Evolutionary conservation across 306 rosid species (phyloP).

Genomic region (Gastrolobium villosum): DNA sequence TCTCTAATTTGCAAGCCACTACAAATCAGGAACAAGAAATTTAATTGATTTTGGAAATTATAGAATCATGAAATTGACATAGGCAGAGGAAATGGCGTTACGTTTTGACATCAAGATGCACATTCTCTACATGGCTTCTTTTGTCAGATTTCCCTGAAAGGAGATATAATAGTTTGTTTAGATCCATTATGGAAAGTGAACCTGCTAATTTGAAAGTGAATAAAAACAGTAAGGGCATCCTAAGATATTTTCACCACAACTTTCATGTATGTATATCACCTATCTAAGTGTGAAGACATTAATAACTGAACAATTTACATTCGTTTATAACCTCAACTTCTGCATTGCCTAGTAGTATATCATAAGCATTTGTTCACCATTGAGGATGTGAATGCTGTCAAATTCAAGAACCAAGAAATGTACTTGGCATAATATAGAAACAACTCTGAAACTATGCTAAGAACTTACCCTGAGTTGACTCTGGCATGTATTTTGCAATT

Average conservation of each 20-base stretch:
- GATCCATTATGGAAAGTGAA: background rate
- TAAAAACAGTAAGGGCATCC: background rate
- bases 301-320: no score
- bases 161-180: constrained; percentile 20
- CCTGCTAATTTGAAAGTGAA: background rate
- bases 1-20: constrained; percentile 88
- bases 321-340: background rate
- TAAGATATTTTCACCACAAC: background rate
- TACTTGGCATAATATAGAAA: constrained; percentile 27
- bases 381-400: constrained; percentile 2
- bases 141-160: constrained; percentile 80
- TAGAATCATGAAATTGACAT: background rate
- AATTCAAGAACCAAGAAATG: constrained; percentile 27
- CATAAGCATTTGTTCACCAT: constrained; percentile 7
- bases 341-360: background rate
- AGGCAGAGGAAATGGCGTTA: constrained; percentile 46
- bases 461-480: constrained; percentile 68
- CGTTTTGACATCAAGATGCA: constrained; percentile 73
- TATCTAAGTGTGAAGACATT: background rate
- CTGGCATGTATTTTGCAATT: constrained; percentile 86
- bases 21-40: constrained; percentile 31
- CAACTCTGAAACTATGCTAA: background rate
- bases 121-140: constrained; percentile 52
- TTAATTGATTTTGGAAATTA: background rate
- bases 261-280: background rate